Evolutionary conservation across 345 rosid genomes (phyloP), one percentile per base, ranked within the genome.

Genomic region (Turnera subulata): DNA sequence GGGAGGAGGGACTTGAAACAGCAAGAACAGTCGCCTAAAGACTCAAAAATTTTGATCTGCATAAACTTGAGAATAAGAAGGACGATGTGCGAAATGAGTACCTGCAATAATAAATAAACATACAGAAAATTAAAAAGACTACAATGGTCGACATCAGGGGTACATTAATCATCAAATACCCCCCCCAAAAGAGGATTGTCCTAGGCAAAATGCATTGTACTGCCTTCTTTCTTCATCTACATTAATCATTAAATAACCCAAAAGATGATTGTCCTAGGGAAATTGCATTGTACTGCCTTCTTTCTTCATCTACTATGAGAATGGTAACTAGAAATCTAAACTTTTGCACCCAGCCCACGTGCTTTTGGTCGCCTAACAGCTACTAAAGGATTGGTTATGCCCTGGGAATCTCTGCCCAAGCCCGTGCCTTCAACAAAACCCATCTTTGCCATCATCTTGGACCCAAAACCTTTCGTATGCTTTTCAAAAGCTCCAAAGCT

Each of bases 391-490:
- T 73, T 83, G 46, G 79, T 65, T 8, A 83, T 87, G 61, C 97
- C 96, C 69, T 85, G 89, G 1, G 90, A 85, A 33, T 84, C 80
- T 65, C 62, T 82, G 14, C 96, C 98, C 78, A 91, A 69, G 11
- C 96, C 92, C 44, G 32, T 78, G 54, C 98, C 96, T 71, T 88
- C 92, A 1, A 91, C 76, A 42, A 91, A 91, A 4, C 96, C 94
- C 98, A 91, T 91, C 57, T 64, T 91, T 1, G 81, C 85, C 98
- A 88, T 91, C 83, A 88, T 84, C 73, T 68, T 88, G 5, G 96
- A 88, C 18, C 98, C 95, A 35, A 91, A 89, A 14, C 96, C 96
- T 70, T 74, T 82, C 26, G 96, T 89, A 69, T 89, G 95, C 78
- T 71, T 84, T 64, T 92, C 98, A 45, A 84, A 89, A 48, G 76